phyloP scores from a whole-genome alignment of 2,329 filamentous ascomycete genomes.

The Cladosporium sp. region DNA sequence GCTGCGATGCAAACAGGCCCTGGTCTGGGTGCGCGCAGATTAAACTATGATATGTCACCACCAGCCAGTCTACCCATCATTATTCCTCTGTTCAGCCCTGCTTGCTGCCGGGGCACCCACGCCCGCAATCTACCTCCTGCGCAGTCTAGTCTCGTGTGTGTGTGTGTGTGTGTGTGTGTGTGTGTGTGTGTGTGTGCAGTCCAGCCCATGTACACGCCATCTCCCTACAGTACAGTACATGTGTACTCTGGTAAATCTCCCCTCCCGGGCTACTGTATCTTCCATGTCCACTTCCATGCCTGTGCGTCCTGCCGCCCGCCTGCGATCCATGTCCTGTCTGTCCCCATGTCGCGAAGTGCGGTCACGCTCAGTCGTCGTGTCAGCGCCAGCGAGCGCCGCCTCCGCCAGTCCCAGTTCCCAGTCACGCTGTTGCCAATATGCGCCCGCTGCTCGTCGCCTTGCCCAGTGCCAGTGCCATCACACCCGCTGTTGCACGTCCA shows the following conservation, averaged over 20 bases:
- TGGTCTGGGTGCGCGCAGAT: constrained; percentile 7
- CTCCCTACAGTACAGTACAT: neutral
- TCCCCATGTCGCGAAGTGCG: neutral
- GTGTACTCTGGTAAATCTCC: neutral
- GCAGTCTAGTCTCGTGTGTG: neutral
- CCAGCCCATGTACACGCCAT: neutral
- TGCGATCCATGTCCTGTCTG: constrained; percentile 3
- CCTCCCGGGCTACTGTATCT: neutral
- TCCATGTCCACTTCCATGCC: neutral
- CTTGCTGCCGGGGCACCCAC: neutral
- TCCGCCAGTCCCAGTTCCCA: neutral
- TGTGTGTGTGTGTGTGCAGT: neutral
- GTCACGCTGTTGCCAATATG: constrained; percentile 8
- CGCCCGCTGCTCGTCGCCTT: neutral
- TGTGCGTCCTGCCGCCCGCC: neutral
- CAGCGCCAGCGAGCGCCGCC: constrained; percentile 4
- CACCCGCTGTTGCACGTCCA: constrained; percentile 17
- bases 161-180: neutral
- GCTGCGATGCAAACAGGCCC: constrained; percentile 5
- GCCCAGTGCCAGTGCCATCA: constrained; percentile 3
- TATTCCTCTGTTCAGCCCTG: constrained; percentile 10
- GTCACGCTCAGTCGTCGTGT: neutral
- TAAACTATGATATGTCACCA: neutral
- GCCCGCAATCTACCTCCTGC: constrained; percentile 10
- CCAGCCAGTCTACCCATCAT: neutral